Base-by-base conservation (phyloP, 768 basidiomycete species). In the Lactarius psammicola region DNA sequence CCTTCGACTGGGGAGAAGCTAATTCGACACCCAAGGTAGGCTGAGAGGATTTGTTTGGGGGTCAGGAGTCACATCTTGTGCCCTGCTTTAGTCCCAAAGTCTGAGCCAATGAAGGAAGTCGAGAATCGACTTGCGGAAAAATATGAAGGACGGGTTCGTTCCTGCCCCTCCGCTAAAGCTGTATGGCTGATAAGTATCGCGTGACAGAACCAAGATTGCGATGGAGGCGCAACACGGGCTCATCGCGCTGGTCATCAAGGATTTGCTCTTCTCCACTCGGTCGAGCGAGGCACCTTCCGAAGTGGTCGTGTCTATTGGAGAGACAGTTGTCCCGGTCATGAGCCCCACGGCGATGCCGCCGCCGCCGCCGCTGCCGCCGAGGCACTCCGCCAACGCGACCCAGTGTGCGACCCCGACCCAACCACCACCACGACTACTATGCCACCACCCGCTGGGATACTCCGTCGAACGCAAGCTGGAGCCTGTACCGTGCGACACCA, bases 171-270 rank as follows among this genome's bases (percentile, higher is more conserved):
- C 38, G 23, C 56, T 51, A n/a, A 42, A 34, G 34, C 2, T 69
- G 30, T 20, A 18, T 38, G n/a, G 56, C 42, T 36, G 13, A 62
- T 33, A 10, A 28, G 1, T 20, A 34, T 30, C 13, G 9, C 49
- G 60, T 54, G 11, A 28, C 71, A 98, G 95, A 74, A 88, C 86
- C 42, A 94, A 91, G 71, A 93, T 98, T 60, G 87, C 94, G 0
- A 83, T 88, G 4, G 95, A 98, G 74, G 92, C 92, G 1, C 94
- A 96, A 70, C 95, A 98, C 70, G 95, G 94, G 1, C 85, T 98
- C 61, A 94, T 96, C 67, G 82, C 94, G 1, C 95, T 97, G 74
- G 87, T 96, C 7, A 82, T 98, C 74, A 98, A 98, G 75, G 94
- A 96, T 68, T 84, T 93, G 51, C 84, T 98, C 44, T 97, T 98